Percentiles rank a stretch among this genome's conserved stretches.
These are phyloP conservation scores for Solanum okadae DNA, from an alignment of 257 asterid genomes.

Conservation along the genomic window DNA sequence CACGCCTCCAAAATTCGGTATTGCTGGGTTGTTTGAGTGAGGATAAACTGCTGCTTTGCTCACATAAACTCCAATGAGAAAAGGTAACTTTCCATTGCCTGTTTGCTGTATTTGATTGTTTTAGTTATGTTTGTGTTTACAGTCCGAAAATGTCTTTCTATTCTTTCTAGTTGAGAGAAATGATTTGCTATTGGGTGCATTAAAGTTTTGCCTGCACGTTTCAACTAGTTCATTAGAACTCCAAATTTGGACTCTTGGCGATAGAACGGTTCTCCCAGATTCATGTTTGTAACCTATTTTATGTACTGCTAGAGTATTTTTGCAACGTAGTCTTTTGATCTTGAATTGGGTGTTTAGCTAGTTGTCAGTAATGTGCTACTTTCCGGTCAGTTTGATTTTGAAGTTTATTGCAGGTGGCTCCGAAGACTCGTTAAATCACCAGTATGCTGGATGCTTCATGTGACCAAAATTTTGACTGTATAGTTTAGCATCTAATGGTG, in stretches of 20 bases:
- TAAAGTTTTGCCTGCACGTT: background rate
- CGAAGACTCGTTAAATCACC: background rate
- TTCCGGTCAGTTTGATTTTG: background rate
- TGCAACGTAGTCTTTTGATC: background rate
- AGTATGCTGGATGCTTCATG: background rate
- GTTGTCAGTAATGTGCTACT: background rate
- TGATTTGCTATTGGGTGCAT: background rate
- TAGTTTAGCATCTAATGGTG: background rate
- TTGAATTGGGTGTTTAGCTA: background rate
- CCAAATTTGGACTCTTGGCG: background rate
- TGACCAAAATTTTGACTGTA: background rate
- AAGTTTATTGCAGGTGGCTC: background rate
- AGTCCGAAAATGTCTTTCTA: background rate
- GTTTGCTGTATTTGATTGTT: background rate
- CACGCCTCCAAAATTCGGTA: conserved; percentile 21
- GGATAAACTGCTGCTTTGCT: conserved; percentile 43
- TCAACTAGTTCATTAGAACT: background rate
- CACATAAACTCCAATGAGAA: conserved; percentile 19
- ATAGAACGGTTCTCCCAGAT: background rate
- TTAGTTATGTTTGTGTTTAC: background rate
- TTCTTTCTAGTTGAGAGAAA: background rate
- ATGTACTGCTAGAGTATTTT: background rate
- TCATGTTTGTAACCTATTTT: background rate
- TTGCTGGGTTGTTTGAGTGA: conserved; percentile 63
- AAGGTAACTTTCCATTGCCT: conserved; percentile 13